Evolutionary conservation across 2,329 filamentous ascomycete species (phyloP).

Genomic region (Mycosphaerella sp.): DNA sequence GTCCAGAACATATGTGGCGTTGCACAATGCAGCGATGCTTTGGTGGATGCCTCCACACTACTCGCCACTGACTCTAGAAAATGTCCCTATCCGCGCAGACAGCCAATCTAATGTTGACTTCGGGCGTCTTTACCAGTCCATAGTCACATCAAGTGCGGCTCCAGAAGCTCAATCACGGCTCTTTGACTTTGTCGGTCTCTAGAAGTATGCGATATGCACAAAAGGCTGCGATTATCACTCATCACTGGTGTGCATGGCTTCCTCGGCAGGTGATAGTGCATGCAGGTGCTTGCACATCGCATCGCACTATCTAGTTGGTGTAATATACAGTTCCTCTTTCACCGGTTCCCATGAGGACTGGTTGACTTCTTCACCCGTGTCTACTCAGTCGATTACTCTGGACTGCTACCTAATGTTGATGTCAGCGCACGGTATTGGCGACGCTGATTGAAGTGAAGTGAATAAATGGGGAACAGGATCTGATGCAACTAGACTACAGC

Average conservation of each 20-base stretch:
- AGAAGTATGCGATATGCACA: neutral
- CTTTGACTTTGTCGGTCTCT: neutral
- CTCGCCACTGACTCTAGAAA: too few species aligned
- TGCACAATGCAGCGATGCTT: too few species aligned
- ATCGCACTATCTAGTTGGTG: neutral
- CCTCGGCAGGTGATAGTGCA: neutral
- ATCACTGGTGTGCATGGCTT: neutral
- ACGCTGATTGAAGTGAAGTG: neutral
- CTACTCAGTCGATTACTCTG: neutral
- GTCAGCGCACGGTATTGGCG: neutral
- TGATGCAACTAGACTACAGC: neutral
- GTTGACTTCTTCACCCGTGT: too few species aligned
- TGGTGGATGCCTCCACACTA: too few species aligned
- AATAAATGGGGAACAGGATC: neutral
- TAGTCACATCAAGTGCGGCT: too few species aligned
- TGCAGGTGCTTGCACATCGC: neutral
- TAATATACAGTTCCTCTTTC: neutral
- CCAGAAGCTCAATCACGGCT: neutral
- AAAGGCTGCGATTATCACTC: neutral
- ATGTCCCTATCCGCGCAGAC: too few species aligned
- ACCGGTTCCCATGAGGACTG: neutral
- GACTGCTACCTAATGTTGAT: neutral
- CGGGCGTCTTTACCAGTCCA: too few species aligned
- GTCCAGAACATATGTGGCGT: too few species aligned
- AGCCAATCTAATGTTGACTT: too few species aligned